Evolutionary conservation across 768 basidiomycete species (phyloP), one percentile per base, ranked within the genome.

Genomic region (Lactarius psammicola): DNA sequence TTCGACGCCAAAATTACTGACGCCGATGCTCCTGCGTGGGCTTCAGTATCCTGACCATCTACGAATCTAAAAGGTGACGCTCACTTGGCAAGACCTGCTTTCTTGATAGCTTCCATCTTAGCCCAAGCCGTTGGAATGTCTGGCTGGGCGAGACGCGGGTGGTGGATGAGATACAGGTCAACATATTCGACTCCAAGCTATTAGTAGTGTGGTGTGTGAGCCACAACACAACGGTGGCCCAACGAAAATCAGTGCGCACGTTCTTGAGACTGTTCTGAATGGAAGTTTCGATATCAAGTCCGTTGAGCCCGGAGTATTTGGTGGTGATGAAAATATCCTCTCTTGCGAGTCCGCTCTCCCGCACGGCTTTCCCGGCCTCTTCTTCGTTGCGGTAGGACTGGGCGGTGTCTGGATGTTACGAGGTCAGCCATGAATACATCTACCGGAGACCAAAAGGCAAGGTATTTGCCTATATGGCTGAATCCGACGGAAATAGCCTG

Each of bases 91-190:
- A 86, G 75, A 1, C 87, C 87, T n/a, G 81, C 76, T 23, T 78
- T 75, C 68, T 84, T 80, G 61, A 88, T 68, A 20, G 79, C 78
- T 71, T 89, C 88, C 79, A 90, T 82, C 72, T 85, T 76, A 34
- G 75, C 80, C 88, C 89, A 90, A 2, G 79, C 79, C 42, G 81
- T 84, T 1, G 84, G 82, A 42, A 87, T 86, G 68, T 88, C 84
- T 1, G 85, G 84, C 26, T 74, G 69, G 10, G 83, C 85, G 23
- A 85, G 74, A 4, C 77, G 70, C 8, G 87, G 87, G 62, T 74
- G 70, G 73, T 90, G 88, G 56, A 90, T 85, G 49, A 90, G 82
- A 74, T 91, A 91, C 44, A 90, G 73, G 73, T 92, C 88, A 15
- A 90, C 81, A 68, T 87, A 87, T 1, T 78, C 71, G 5, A 90